Evolutionary conservation across 495 filamentous ascomycete species (phyloP).

Genomic region (Xylaria nigripes): DNA sequence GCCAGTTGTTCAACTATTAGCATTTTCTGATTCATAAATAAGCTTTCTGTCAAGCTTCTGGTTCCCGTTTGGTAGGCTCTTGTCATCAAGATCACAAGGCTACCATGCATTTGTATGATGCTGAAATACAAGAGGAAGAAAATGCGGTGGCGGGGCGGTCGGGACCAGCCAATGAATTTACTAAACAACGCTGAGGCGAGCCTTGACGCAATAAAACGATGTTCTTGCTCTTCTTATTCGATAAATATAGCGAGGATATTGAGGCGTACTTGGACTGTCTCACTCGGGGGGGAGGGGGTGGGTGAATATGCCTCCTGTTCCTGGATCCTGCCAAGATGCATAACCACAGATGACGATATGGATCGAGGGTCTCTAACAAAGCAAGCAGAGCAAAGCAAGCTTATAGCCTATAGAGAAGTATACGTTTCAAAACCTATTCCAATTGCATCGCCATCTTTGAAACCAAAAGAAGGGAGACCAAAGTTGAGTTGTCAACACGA

Average conservation of each 20-base stretch:
- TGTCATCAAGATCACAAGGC: constrained; percentile 11
- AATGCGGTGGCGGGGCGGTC: constrained; percentile 20
- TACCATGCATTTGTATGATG: constrained; percentile 10
- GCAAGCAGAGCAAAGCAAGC: too few relatives aligned
- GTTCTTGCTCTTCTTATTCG: constrained; percentile 16
- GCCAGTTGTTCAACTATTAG: neutral
- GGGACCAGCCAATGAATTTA: constrained; percentile 22
- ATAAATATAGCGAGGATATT: constrained; percentile 11
- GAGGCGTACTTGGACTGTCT: neutral
- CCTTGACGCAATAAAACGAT: constrained; percentile 19
- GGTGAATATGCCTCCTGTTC: constrained; percentile 8
- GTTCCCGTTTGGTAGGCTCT: neutral
- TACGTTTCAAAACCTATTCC: constrained; percentile 4
- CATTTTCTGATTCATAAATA: constrained; percentile 20
- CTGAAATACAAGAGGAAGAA: constrained; percentile 5
- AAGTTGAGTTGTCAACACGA: too few relatives aligned
- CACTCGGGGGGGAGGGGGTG: neutral
- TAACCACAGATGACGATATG: constrained; percentile 4
- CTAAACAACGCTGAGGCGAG: constrained; percentile 13
- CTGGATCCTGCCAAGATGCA: constrained; percentile 8
- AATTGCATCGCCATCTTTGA: neutral
- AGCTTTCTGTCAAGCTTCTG: constrained; percentile 1
- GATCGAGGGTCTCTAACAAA: constrained; percentile 10
- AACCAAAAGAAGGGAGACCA: constrained; percentile 3
- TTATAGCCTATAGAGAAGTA: too few relatives aligned